Conservation (phyloP, 163 green algal species). For the Volvox carteri region DNA sequence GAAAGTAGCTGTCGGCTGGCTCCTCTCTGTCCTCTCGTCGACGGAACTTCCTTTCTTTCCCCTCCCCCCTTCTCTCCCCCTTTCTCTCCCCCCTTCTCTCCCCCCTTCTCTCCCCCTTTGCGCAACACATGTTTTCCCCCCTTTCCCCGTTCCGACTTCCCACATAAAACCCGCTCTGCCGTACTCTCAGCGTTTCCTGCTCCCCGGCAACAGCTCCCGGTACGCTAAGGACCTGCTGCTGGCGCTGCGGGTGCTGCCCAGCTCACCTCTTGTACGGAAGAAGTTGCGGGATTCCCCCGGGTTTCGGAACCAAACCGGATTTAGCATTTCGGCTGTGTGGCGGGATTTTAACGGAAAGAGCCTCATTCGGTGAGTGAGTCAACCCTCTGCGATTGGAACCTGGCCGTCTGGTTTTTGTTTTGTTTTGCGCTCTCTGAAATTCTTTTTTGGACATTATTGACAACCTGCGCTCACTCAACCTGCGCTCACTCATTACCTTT, state of each 20-base stretch:
- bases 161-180: neutral
- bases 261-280: neutral
- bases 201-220: slow-evolving; percentile 47
- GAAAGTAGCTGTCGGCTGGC: no score
- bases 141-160: neutral
- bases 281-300: slow-evolving; percentile 21
- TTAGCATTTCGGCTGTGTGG: slow-evolving; percentile 3
- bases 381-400: no score
- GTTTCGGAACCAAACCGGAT: neutral
- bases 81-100: neutral
- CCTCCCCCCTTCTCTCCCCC: neutral
- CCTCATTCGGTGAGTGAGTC: neutral
- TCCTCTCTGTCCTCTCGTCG: no score
- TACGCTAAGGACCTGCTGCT: slow-evolving; percentile 55
- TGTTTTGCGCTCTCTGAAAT: neutral
- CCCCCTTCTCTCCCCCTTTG: neutral
- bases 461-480: no score
- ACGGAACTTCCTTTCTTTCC: neutral
- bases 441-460: no score
- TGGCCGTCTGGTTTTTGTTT: neutral
- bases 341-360: neutral
- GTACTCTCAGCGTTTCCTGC: slow-evolving; percentile 42
- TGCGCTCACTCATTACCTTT: no score
- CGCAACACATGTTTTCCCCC: neutral
- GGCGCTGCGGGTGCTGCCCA: slow-evolving; percentile 52